Base-by-base conservation (phyloP, 1,139 yeast species). In the Yamadazyma siamensis region DNA sequence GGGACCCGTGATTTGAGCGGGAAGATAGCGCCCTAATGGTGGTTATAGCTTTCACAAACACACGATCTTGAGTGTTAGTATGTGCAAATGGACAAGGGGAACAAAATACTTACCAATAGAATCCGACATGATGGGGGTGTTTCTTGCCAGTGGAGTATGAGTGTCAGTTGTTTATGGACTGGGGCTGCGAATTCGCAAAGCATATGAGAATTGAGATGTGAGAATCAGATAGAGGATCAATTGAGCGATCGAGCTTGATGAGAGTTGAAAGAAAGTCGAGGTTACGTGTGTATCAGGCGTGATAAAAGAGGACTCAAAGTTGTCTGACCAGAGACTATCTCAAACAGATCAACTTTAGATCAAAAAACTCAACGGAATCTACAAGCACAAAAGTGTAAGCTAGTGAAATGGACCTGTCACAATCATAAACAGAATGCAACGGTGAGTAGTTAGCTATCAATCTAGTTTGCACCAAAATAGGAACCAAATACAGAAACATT, bases 401-500 rank as follows among this genome's bases (percentile, higher is more conserved):
- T 50, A 45, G 40, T 72, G 80, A 77, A 76, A 77, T 75, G 88
- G 88, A 80, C 83, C 87, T 57, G 62, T 49, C 55, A 58, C 56
- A 60, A 48, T 60, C 71, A 71, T 56, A 31, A 46, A 41, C 41
- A 34, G 65, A 44, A 40, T 63, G 66, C 56, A 65, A 69, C 59
- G 89, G 85, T 81, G 89, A 81, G 89, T 82, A 81, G 65, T 60
- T 56, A 71, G 78, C 85, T 54, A 46, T 74, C 54, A 43, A 68
- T 87, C 91, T 87, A 65, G 96, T 85, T 87, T 85, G 94, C 94
- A 65, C 86, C 85, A 77, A 84, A 87, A 87, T 86, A 83, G 95
- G 94, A 81, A 76, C 85, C 80, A 72, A 75, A 72, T 79, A 82
- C 67, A 55, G 78, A 21, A 13, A 28, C 38, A 76, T 68, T 65